Evolutionary conservation across 148 eudicot genomes (phyloP).

Genomic region (Camellia sinensis): DNA sequence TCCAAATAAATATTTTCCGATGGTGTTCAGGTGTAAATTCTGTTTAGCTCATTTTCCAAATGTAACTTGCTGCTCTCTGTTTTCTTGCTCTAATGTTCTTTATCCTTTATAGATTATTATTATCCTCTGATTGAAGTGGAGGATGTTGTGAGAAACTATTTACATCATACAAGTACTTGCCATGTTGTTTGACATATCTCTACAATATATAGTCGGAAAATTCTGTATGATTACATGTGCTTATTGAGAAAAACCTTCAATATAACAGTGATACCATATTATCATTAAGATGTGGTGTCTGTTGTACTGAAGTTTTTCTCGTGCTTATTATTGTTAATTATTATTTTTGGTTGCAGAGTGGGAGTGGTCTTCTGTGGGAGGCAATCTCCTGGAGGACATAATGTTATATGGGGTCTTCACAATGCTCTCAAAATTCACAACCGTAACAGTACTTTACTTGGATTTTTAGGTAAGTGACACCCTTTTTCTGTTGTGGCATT

Average conservation of each 20-base stretch:
- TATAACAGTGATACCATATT: too few relatives aligned
- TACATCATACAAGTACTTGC: neutral
- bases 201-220: neutral
- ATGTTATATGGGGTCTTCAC: constrained; percentile 93
- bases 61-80: constrained; percentile 1
- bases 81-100: neutral
- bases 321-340: neutral
- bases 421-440: constrained; percentile 84
- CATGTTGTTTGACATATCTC: neutral
- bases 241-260: too few relatives aligned
- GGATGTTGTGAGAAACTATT: neutral
- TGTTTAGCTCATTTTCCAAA: neutral
- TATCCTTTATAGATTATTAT: neutral
- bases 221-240: neutral
- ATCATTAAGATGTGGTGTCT: too few relatives aligned
- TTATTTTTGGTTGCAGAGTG: constrained; percentile 49
- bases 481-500: neutral
- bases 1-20: neutral
- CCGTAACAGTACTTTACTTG: constrained; percentile 65
- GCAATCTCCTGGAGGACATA: constrained; percentile 99
- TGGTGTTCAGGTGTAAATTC: neutral
- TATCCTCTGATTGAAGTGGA: constrained; percentile 3
- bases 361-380: constrained; percentile 94
- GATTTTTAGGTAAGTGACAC: constrained; percentile 73
- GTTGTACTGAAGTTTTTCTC: too few relatives aligned